phyloP scores from a whole-genome alignment of 495 filamentous ascomycete species.

The Jackrogersella minutella region DNA sequence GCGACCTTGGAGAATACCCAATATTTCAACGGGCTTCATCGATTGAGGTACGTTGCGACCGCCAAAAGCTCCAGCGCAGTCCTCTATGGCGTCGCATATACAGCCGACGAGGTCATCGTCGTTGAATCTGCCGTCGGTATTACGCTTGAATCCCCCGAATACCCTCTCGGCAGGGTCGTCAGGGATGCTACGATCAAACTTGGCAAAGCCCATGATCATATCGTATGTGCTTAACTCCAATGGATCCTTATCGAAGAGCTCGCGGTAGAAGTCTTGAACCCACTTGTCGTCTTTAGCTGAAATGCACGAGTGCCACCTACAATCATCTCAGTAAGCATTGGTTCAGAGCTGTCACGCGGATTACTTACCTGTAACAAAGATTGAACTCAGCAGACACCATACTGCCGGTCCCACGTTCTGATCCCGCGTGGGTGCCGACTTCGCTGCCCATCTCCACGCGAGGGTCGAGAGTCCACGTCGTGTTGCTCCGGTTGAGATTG shows the following conservation, averaged over 20 bases:
- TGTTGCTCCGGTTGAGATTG: conserved; percentile 75
- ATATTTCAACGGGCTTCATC: conserved; percentile 78
- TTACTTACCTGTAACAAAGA: conserved; percentile 47
- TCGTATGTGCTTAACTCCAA: conserved; percentile 60
- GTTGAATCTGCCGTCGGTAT: conserved; percentile 64
- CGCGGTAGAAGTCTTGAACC: conserved; percentile 70
- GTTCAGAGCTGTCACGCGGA: no score
- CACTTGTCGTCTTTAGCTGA: conserved; percentile 77
- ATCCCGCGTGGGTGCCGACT: conserved; percentile 49
- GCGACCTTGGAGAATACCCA: conserved; percentile 85
- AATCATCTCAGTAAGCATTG: conserved; percentile 21
- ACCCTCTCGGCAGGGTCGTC: conserved; percentile 69
- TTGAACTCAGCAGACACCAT: conserved; percentile 78
- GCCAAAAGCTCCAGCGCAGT: conserved; percentile 69
- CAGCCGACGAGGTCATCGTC: conserved; percentile 76
- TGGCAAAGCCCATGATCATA: conserved; percentile 65
- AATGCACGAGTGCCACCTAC: conserved; percentile 77
- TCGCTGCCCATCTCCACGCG: conserved; percentile 63
- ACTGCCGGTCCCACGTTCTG: conserved; percentile 71
- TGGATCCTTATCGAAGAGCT: conserved; percentile 70
- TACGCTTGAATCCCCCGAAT: conserved; percentile 69
- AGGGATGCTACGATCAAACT: conserved; percentile 65
- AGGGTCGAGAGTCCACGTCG: conserved; percentile 81
- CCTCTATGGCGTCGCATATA: conserved; percentile 70
- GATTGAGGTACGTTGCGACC: conserved; percentile 76